Evolutionary conservation across 257 asterid genomes (phyloP), one percentile per base, ranked within the genome.

Genomic region (Salvia miltiorrhiza): DNA sequence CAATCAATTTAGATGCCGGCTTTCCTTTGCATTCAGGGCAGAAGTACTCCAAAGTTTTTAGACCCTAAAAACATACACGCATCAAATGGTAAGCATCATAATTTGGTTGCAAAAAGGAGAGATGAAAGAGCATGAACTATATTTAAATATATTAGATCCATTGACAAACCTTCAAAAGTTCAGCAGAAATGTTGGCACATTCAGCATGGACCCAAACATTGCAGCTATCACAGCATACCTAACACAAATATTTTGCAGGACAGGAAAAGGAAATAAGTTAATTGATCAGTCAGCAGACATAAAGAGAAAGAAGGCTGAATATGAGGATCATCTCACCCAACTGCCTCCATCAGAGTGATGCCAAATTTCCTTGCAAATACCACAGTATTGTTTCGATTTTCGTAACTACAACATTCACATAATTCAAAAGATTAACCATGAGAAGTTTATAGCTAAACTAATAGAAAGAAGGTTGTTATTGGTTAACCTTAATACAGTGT

Each of bases 141-240:
- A 74, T 66, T 65, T 63, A 60, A 61, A 63, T 62, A 66, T 40
- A 64, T 24, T 17, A 70, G 74, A 77, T 69, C 17, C 16, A 16
- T 11, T 37, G 70, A 44, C 78, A 72, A 65, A 94, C 99, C 97
- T 91, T 86, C 66, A 91, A 73, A 73, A 72, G 66, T 21, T 75
- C 69, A 13, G 79, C 40, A 63, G 97, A 79, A 65, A 87, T 72
- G 63, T 81, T 76, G 71, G 97, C 92, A 72, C 99, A 94, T 64
- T 94, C 95, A 63, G 94, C 94, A 82, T 94, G 97, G 70, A 91
- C 95, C 97, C 99, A 94, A 70, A 91, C 93, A 81, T 91, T 81
- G 77, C 99, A 94, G 47, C 90, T 81, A 81, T 91, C 97, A 1
- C 99, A 94, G 61, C 96, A 88, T 58, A 94, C 90, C 99, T 94